Evolutionary conservation across 768 basidiomycete species (phyloP).

Genomic region (Gymnopilus junonius): DNA sequence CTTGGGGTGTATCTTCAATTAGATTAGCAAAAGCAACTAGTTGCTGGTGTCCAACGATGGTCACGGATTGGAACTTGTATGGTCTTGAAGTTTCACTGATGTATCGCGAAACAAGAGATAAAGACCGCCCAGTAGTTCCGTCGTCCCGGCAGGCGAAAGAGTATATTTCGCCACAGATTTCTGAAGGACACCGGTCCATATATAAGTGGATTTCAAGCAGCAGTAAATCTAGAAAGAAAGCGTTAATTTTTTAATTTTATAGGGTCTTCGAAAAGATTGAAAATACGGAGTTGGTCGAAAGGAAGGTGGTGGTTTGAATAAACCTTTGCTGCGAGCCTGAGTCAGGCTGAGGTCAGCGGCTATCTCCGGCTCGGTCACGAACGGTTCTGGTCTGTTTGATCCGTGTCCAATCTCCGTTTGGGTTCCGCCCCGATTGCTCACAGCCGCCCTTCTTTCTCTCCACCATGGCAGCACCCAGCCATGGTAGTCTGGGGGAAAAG

Average conservation of each 20-base stretch:
- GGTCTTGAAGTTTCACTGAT: constrained; percentile 29
- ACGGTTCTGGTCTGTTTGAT: not conserved
- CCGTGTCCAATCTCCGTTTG: not conserved
- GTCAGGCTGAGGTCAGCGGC: not conserved
- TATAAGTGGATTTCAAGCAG: too few relatives aligned
- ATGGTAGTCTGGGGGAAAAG: constrained; percentile 12
- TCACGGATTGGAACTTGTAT: constrained; percentile 34
- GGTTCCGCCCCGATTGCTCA: not conserved
- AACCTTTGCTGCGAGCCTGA: not conserved
- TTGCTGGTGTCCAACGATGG: constrained; percentile 31
- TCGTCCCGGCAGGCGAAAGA: constrained; percentile 38
- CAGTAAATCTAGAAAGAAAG: not conserved
- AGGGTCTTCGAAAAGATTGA: not conserved
- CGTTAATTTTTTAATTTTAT: not conserved
- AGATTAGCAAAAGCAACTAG: constrained; percentile 30
- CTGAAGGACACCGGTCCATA: constrained; percentile 23
- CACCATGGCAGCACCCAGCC: constrained; percentile 18
- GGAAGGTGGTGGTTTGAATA: not conserved
- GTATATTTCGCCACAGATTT: constrained; percentile 28
- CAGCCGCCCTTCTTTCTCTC: not conserved
- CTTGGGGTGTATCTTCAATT: constrained; percentile 23
- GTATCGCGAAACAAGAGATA: constrained; percentile 39
- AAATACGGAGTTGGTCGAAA: not conserved
- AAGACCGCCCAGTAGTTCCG: constrained; percentile 38
- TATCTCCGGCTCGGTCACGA: not conserved